These are phyloP conservation scores for Pochonia chlamydosporia DNA, from an alignment of 2,329 filamentous ascomycete species.

Conservation along the genomic window DNA sequence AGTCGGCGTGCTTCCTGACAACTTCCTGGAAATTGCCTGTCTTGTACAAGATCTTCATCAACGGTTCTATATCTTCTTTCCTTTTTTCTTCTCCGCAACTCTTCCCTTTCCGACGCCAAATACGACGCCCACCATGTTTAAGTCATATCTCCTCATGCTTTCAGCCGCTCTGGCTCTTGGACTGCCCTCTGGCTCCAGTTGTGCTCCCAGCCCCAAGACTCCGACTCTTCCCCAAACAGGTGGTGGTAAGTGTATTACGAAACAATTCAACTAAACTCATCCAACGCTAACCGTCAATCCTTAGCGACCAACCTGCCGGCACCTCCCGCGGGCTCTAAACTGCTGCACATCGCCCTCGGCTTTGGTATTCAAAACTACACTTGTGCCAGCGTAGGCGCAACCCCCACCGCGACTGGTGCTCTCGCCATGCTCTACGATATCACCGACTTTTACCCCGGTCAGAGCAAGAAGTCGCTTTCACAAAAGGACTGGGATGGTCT, in stretches of 20 bases:
- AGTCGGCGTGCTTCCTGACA: slow-evolving; percentile 7
- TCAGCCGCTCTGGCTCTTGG: slow-evolving; percentile 25
- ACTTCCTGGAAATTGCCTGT: neutral
- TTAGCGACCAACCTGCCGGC: slow-evolving; percentile 38
- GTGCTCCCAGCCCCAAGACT: slow-evolving; percentile 10
- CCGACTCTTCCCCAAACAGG: slow-evolving; percentile 1
- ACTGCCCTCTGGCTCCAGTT: slow-evolving; percentile 18
- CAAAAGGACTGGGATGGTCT: slow-evolving; percentile 33
- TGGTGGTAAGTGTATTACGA: slow-evolving; percentile 5
- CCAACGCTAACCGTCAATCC: neutral
- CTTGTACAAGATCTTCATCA: slow-evolving; percentile 14
- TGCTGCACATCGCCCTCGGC: slow-evolving; percentile 54
- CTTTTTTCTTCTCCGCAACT: neutral
- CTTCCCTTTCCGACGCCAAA: neutral
- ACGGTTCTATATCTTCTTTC: neutral
- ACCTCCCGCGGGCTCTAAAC: slow-evolving; percentile 29
- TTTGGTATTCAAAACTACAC: slow-evolving; percentile 67
- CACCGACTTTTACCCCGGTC: slow-evolving; percentile 43
- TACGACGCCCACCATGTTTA: slow-evolving; percentile 24
- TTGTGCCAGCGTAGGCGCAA: slow-evolving; percentile 35
- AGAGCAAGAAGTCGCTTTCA: slow-evolving; percentile 30
- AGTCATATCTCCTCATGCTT: slow-evolving; percentile 26
- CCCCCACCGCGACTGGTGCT: slow-evolving; percentile 42
- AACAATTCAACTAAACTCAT: too few relatives aligned
- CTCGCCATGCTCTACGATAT: slow-evolving; percentile 57